These are phyloP conservation scores for Fusarium secorum DNA, from an alignment of 2,329 filamentous ascomycete species.

Conservation along the genomic window DNA sequence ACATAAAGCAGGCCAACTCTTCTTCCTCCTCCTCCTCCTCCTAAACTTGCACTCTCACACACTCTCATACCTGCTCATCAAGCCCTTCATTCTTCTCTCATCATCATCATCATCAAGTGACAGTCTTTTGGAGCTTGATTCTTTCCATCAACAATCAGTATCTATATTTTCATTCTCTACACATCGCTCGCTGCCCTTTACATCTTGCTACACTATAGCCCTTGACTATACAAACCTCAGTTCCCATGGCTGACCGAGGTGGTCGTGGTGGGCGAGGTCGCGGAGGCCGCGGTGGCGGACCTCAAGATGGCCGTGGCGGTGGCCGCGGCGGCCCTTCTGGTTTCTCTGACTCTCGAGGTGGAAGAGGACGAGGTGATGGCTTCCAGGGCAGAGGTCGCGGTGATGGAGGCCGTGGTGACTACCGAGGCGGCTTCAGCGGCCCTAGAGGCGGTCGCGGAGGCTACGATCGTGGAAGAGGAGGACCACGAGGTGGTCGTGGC, in stretches of 20 bases:
- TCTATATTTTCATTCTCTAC: neutral
- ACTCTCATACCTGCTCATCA: neutral
- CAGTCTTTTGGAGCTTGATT: neutral
- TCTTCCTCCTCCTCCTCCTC: neutral
- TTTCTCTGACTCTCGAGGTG: conserved; percentile 26
- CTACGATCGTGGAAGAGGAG: conserved; percentile 33
- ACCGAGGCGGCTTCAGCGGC: conserved; percentile 28
- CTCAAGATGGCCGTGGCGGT: conserved; percentile 29
- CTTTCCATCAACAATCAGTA: neutral
- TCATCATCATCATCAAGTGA: neutral
- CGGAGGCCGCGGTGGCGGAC: conserved; percentile 22
- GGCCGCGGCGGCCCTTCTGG: conserved; percentile 13
- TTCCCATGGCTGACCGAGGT: conserved; percentile 41
- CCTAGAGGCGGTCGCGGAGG: conserved; percentile 32
- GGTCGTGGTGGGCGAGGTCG: conserved; percentile 36
- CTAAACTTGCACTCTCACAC: neutral
- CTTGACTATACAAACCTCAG: neutral
- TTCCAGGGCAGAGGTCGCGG: conserved; percentile 1
- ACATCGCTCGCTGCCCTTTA: neutral
- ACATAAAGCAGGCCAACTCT: conserved; percentile 3
- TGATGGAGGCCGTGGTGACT: conserved; percentile 17
- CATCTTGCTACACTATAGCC: neutral
- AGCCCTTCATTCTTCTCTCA: neutral
- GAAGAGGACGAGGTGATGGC: conserved; percentile 32
- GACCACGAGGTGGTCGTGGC: conserved; percentile 21